phyloP scores from a whole-genome alignment of 2,329 filamentous ascomycete genomes.

The Aspergillus vadensis region DNA sequence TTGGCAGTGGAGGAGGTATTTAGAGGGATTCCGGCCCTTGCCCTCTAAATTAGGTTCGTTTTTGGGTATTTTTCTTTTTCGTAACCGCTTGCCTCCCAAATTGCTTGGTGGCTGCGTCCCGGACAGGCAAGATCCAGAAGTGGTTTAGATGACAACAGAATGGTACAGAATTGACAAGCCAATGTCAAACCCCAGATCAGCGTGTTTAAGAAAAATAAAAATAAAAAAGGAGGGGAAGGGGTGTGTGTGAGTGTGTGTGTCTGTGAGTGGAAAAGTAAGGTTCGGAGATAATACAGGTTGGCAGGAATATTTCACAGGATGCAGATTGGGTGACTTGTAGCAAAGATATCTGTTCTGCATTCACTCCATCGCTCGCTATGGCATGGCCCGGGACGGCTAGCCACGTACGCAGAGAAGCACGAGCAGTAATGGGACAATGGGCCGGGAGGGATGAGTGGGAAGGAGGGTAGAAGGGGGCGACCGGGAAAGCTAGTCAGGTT shows the following conservation, averaged over 20 bases:
- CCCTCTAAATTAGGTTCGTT: constrained; percentile 18
- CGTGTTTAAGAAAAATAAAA: not conserved
- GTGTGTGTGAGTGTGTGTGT: constrained; percentile 8
- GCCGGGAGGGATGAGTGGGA: not conserved
- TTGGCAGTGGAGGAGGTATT: constrained; percentile 23
- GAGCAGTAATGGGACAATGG: constrained; percentile 10
- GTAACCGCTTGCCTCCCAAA: constrained; percentile 11
- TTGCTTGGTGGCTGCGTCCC: constrained; percentile 20
- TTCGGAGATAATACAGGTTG: constrained; percentile 18
- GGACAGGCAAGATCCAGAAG: constrained; percentile 18
- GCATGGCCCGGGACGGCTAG: constrained; percentile 27
- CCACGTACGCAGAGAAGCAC: constrained; percentile 27
- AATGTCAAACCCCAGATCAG: constrained; percentile 26
- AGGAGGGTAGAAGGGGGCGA: not conserved
- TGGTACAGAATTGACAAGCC: constrained; percentile 11
- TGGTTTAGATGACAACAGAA: constrained; percentile 21
- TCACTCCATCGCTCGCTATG: constrained; percentile 21
- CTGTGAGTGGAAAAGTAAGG: not conserved
- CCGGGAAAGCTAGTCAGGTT: not conserved
- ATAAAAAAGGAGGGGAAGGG: constrained; percentile 13
- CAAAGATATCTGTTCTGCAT: constrained; percentile 23
- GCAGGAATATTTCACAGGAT: constrained; percentile 17
- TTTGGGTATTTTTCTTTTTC: constrained; percentile 15
- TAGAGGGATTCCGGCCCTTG: constrained; percentile 16
- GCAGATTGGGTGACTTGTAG: constrained; percentile 21